Evolutionary conservation across 2,329 filamentous ascomycete species (phyloP), one percentile per base, ranked within the genome.

Genomic region (Lasiodiplodia sp.): DNA sequence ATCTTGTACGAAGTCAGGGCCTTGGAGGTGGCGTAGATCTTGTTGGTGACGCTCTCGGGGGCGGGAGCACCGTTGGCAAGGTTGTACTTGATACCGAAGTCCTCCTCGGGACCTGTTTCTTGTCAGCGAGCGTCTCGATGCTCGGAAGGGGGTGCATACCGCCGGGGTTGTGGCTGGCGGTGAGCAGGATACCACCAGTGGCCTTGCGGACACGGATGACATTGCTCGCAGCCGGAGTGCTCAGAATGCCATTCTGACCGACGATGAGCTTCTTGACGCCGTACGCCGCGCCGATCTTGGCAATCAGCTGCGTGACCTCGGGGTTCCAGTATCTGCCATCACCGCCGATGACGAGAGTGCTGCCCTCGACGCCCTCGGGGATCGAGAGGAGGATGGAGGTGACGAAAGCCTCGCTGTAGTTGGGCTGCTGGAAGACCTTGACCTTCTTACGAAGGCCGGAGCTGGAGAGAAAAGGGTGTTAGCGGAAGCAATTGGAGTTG

Each of bases 21-120:
- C 87, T 97, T 98, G 75, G 95, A 95, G 70, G 90, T 89, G 75
- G 95, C 93, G 84, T 88, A 98, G 81, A 99, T 98, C 86, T 97
- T 97, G 89, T 99, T 96, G 74, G 96, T 99, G 73, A 99, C 93
- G 67, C 92, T 91, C 83, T 99, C 96, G 69, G 96, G 96, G 68
- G 96, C 96, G 53, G 96, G 96, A 68, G 94, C 96, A 75, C 96
- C 96, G 78, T 99, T 98, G 80, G 93, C 87, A 69, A 99, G 87
- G 87, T 99, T 99, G 88, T 99, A 99, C 86, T 99, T 99, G 90
- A 99, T 99, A 75, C 96, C 96, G 76, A 99, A 99, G 83, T 99
- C 96, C 80, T 96, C 92, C 75, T 89, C 91, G 71, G 96, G 96
- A 64, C 94, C 93, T 97, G 74, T 2, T n/a, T 55, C 23, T 18